Conservation (phyloP, 805 yeast species). For the Spathaspora boniae region DNA sequence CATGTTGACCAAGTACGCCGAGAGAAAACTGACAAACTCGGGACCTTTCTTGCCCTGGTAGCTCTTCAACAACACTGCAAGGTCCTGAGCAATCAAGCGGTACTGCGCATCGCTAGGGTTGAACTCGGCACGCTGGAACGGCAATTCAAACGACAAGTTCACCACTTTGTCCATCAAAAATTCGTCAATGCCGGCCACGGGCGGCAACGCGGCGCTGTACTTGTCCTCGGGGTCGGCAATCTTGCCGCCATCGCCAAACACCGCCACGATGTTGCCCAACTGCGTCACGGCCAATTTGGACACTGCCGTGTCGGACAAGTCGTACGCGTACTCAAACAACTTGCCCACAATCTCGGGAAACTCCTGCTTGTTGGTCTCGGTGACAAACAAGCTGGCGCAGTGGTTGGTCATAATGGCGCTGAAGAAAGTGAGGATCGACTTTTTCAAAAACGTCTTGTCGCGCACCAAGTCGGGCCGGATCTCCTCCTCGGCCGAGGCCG, state of each 20-base stretch:
- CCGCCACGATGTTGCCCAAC: conserved; percentile 57
- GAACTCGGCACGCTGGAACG: conserved; percentile 66
- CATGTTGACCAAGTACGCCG: conserved; percentile 52
- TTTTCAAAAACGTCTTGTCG: conserved; percentile 64
- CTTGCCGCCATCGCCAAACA: conserved; percentile 64
- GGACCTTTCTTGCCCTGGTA: conserved; percentile 44
- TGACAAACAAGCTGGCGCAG: conserved; percentile 70
- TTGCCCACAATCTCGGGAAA: conserved; percentile 61
- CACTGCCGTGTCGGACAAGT: conserved; percentile 57
- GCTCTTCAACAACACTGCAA: conserved; percentile 64
- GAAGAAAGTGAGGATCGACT: conserved; percentile 65
- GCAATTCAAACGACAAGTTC: conserved; percentile 69
- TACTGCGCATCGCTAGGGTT: conserved; percentile 77
- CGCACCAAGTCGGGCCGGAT: conserved; percentile 51
- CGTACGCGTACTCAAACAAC: conserved; percentile 62
- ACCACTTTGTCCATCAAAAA: conserved; percentile 66
- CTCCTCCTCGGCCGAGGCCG: conserved; percentile 26
- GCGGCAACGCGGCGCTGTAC: conserved; percentile 42
- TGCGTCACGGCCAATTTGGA: conserved; percentile 70
- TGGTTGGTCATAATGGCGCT: conserved; percentile 73
- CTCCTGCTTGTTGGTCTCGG: conserved; percentile 59
- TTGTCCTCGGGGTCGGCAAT: conserved; percentile 61
- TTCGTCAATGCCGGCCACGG: conserved; percentile 68
- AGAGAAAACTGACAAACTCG: conserved; percentile 44
- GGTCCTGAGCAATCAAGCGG: conserved; percentile 70